phyloP scores from a whole-genome alignment of 768 basidiomycete genomes.

The Suillus lakei region DNA sequence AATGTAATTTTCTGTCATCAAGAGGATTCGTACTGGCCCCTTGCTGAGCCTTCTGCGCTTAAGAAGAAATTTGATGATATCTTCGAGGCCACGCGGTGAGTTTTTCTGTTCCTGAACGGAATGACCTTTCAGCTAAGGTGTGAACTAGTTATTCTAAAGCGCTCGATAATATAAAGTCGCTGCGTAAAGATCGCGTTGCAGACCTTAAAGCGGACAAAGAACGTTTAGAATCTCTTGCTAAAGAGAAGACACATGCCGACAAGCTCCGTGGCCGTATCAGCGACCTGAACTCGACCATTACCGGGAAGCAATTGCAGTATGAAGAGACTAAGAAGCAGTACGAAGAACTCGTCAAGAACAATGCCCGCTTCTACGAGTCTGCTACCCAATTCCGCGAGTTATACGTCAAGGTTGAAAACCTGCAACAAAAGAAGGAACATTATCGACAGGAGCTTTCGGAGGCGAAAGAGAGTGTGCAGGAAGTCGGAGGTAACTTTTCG shows the following conservation, averaged over 20 bases:
- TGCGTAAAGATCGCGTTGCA: constrained; percentile 88
- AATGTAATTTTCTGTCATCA: constrained; percentile 99
- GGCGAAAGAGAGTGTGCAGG: constrained; percentile 65
- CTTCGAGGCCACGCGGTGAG: constrained; percentile 94
- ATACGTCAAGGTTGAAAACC: constrained; percentile 68
- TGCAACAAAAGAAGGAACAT: constrained; percentile 65
- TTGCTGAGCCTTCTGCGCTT: constrained; percentile 85
- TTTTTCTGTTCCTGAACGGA: background rate
- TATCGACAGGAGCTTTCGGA: constrained; percentile 65
- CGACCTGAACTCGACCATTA: constrained; percentile 64
- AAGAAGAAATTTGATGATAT: constrained; percentile 99
- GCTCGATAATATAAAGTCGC: constrained; percentile 84
- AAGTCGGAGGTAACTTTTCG: constrained; percentile 56
- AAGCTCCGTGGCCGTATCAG: constrained; percentile 72
- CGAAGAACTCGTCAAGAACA: constrained; percentile 68
- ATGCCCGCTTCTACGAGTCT: constrained; percentile 79
- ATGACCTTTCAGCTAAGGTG: constrained; percentile 6
- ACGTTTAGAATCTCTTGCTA: constrained; percentile 72
- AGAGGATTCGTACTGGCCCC: constrained; percentile 98
- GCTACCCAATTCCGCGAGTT: constrained; percentile 87
- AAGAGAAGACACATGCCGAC: constrained; percentile 87
- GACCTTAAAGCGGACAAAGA: constrained; percentile 96
- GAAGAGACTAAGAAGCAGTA: constrained; percentile 72
- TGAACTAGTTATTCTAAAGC: constrained; percentile 90
- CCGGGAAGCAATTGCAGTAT: constrained; percentile 72